These are phyloP conservation scores for Euphrasia arctica DNA, from an alignment of 305 asterid species.

Conservation along the genomic window DNA sequence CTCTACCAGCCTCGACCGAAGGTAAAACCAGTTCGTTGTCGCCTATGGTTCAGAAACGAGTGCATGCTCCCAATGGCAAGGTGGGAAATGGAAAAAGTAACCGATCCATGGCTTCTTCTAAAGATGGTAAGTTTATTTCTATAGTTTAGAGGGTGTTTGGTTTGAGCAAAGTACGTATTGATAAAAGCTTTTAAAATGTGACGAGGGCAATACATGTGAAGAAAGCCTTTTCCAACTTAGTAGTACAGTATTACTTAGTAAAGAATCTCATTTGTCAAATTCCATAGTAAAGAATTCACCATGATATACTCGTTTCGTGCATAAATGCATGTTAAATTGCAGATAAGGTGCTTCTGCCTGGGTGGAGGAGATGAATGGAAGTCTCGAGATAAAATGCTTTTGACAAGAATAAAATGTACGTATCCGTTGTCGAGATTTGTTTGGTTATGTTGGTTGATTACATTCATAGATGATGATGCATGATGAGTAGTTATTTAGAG, in stretches of 20 bases:
- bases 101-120: slow-evolving; percentile 49
- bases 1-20: slow-evolving; percentile 65
- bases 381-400: not conserved
- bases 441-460: slow-evolving; percentile 32
- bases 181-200: too few species aligned
- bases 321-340: slow-evolving; percentile 25
- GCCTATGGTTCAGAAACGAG: slow-evolving; percentile 73
- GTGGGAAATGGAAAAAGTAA: slow-evolving; percentile 58
- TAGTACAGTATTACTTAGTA: not conserved
- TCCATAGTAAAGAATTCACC: not conserved
- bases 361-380: slow-evolving; percentile 72
- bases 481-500: slow-evolving; percentile 26
- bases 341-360: slow-evolving; percentile 75
- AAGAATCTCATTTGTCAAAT: not conserved
- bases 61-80: slow-evolving; percentile 50
- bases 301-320: not conserved
- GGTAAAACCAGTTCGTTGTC: slow-evolving; percentile 66
- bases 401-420: not conserved
- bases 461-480: slow-evolving; percentile 39
- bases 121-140: slow-evolving; percentile 60
- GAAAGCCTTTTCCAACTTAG: not conserved
- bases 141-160: slow-evolving; percentile 6
- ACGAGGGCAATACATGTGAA: too few species aligned
- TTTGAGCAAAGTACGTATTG: not conserved
- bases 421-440: not conserved